Conservation (phyloP, 2,329 filamentous ascomycete genomes). For the Paraconiothyrium sp. region DNA sequence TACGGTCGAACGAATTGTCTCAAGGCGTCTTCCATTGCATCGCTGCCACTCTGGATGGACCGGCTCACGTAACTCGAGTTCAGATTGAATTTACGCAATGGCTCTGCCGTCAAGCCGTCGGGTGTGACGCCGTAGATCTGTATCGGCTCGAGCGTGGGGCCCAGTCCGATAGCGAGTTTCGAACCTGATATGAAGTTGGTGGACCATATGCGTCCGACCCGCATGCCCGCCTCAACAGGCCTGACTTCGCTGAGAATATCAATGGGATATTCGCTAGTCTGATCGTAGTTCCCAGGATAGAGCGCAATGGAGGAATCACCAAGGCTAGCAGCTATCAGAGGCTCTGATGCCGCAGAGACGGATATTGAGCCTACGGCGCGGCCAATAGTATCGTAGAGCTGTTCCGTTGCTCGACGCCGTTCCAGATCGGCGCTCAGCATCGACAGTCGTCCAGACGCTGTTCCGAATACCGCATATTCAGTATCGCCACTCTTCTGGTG, state of each 20-base stretch:
- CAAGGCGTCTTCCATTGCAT: constrained; percentile 1
- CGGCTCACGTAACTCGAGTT: constrained; percentile 22
- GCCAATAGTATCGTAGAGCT: constrained; percentile 55
- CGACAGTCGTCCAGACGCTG: constrained; percentile 63
- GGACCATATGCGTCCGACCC: constrained; percentile 55
- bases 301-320: constrained; percentile 58
- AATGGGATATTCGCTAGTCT: constrained; percentile 38
- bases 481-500: constrained; percentile 47
- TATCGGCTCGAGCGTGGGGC: constrained; percentile 55
- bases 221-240: constrained; percentile 23
- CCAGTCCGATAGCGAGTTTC: constrained; percentile 62
- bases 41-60: background rate
- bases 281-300: constrained; percentile 50
- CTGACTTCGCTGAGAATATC: constrained; percentile 30
- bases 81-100: constrained; percentile 53
- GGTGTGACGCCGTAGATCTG: constrained; percentile 61
- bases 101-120: constrained; percentile 51
- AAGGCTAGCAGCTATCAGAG: constrained; percentile 62
- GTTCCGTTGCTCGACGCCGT: constrained; percentile 18
- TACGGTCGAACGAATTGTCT: constrained; percentile 15
- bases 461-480: constrained; percentile 64
- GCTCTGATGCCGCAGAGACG: constrained; percentile 51
- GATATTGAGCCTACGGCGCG: constrained; percentile 59
- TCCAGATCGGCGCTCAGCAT: constrained; percentile 32
- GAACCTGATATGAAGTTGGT: constrained; percentile 62